A percentile compares a stretch with the other conserved stretches of the same genome.
Conservation (phyloP, 164 flowering plant species). For the Nymphaea colorata region DNA sequence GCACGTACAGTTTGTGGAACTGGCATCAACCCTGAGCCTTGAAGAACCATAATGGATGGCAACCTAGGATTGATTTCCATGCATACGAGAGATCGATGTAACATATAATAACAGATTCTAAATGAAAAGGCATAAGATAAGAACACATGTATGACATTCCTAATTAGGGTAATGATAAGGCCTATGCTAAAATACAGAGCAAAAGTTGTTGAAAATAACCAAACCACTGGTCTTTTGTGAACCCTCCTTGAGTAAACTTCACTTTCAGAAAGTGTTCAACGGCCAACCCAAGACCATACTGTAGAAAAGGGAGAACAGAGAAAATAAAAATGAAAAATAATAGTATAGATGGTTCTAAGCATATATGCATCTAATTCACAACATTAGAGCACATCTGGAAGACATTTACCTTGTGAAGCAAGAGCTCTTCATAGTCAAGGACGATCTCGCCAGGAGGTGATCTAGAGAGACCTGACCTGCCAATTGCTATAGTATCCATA, state of each 20-base stretch:
- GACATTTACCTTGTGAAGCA: constrained; percentile 6
- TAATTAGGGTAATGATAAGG: no score
- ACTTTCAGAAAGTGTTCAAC: constrained; percentile 6
- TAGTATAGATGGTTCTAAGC: no score
- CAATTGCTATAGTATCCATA: neutral
- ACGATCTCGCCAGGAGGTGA: constrained; percentile 2
- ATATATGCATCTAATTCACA: neutral
- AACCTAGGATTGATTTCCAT: constrained; percentile 7
- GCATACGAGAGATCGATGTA: neutral
- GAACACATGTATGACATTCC: no score
- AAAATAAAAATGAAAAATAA: no score
- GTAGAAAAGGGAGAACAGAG: neutral
- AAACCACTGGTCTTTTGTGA: constrained; percentile 1
- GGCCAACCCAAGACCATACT: constrained; percentile 7
- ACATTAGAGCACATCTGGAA: neutral
- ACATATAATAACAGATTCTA: neutral
- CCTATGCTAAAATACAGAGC: no score
- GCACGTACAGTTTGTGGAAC: constrained; percentile 7
- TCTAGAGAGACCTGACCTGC: constrained; percentile 5
- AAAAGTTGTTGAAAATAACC: neutral
- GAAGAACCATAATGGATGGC: constrained; percentile 11
- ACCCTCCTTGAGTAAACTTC: constrained; percentile 2
- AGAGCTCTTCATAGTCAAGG: constrained; percentile 3
- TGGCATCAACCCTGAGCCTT: constrained; percentile 10
- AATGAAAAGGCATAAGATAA: no score